phyloP scores from a whole-genome alignment of 2,329 filamentous ascomycete species.

The Xylaria polymorpha region DNA sequence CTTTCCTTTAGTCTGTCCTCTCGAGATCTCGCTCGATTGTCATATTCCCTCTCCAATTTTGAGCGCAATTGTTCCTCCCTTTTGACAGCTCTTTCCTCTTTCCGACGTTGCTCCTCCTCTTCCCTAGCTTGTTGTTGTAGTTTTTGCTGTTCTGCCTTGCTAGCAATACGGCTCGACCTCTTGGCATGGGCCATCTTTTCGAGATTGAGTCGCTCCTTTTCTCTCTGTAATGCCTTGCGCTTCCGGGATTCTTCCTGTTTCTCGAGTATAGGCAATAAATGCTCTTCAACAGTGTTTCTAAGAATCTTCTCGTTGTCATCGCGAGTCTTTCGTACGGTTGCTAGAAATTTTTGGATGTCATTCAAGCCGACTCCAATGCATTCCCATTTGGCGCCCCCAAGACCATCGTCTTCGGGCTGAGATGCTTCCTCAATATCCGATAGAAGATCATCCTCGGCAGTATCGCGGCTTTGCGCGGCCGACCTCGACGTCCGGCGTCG shows the following conservation, averaged over 20 bases:
- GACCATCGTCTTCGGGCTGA: slow-evolving; percentile 66
- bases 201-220: slow-evolving; percentile 83
- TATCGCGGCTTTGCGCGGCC: slow-evolving; percentile 56
- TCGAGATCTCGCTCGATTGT: slow-evolving; percentile 82
- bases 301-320: slow-evolving; percentile 88
- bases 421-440: slow-evolving; percentile 46
- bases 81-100: slow-evolving; percentile 72
- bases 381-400: slow-evolving; percentile 87
- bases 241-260: slow-evolving; percentile 81
- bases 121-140: slow-evolving; percentile 77
- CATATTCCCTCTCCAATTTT: slow-evolving; percentile 76
- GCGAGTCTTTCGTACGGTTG: slow-evolving; percentile 77
- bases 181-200: slow-evolving; percentile 95
- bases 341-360: slow-evolving; percentile 79
- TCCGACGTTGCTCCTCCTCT: slow-evolving; percentile 73
- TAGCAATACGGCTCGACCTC: slow-evolving; percentile 88
- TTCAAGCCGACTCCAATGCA: slow-evolving; percentile 85
- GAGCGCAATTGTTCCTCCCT: slow-evolving; percentile 72
- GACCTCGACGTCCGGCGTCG: slow-evolving; percentile 68
- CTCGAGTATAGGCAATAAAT: slow-evolving; percentile 86
- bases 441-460: slow-evolving; percentile 52
- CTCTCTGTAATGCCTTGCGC: slow-evolving; percentile 72
- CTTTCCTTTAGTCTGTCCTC: slow-evolving; percentile 89
- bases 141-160: slow-evolving; percentile 81
- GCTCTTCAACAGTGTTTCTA: slow-evolving; percentile 75